Conservation (phyloP, 352 stramenopile genomes). For the Phytophthora megakarya region DNA sequence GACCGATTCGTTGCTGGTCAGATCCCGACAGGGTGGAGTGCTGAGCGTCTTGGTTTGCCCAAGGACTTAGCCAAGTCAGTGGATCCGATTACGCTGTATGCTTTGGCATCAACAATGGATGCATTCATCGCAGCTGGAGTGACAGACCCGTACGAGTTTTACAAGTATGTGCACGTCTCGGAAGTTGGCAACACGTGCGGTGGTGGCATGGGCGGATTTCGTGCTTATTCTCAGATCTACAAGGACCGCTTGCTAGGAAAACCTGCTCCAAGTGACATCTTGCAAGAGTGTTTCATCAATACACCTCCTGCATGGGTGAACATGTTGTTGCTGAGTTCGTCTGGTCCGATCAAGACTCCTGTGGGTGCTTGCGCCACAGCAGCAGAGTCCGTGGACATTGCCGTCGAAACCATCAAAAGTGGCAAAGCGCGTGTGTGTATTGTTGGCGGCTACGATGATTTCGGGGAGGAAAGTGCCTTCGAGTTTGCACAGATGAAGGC, state of each 20-base stretch:
- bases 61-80: slow-evolving; percentile 84
- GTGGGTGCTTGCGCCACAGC: slow-evolving; percentile 87
- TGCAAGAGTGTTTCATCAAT: slow-evolving; percentile 91
- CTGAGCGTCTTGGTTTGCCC: slow-evolving; percentile 78
- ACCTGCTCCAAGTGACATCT: slow-evolving; percentile 70
- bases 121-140: slow-evolving; percentile 79
- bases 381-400: slow-evolving; percentile 88
- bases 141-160: slow-evolving; percentile 92
- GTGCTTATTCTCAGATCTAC: slow-evolving; percentile 82
- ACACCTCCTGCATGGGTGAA: slow-evolving; percentile 90
- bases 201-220: slow-evolving; percentile 83
- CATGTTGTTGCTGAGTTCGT: slow-evolving; percentile 90
- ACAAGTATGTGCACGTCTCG: slow-evolving; percentile 91
- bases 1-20: slow-evolving; percentile 88
- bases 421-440: slow-evolving; percentile 87
- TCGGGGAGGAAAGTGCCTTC: slow-evolving; percentile 83
- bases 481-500: slow-evolving; percentile 92
- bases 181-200: slow-evolving; percentile 87
- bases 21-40: slow-evolving; percentile 89
- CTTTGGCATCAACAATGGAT: slow-evolving; percentile 78
- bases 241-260: slow-evolving; percentile 71
- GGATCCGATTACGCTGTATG: slow-evolving; percentile 82
- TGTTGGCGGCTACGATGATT: slow-evolving; percentile 88
- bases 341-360: slow-evolving; percentile 88
- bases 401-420: slow-evolving; percentile 88